Evolutionary conservation across 257 asterid species (phyloP).

Genomic region (Anisodus acutangulus): DNA sequence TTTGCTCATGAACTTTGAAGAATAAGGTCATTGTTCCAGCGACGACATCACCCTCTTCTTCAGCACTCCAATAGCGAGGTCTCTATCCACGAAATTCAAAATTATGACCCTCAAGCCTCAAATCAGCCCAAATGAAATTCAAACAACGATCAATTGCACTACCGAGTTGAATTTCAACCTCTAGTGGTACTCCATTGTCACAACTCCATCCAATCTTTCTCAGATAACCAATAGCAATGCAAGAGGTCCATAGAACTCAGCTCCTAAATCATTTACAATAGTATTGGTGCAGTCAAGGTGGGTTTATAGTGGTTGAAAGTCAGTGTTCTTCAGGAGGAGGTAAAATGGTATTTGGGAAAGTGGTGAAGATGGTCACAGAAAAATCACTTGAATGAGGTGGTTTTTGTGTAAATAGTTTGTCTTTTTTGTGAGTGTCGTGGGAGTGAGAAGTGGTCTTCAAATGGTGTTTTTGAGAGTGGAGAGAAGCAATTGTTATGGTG

Average conservation of each 20-base stretch:
- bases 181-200: neutral
- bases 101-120: neutral
- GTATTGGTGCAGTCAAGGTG: neutral
- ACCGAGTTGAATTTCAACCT: neutral
- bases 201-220: neutral
- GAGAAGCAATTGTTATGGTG: conserved; percentile 8
- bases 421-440: neutral
- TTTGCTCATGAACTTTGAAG: neutral
- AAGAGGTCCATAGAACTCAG: neutral
- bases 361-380: neutral
- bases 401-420: neutral
- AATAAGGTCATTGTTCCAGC: neutral
- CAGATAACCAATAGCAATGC: neutral
- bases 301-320: neutral
- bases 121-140: neutral
- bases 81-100: neutral
- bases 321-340: neutral
- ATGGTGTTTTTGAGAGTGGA: neutral
- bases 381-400: neutral
- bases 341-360: neutral
- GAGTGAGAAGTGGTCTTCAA: neutral
- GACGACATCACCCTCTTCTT: neutral
- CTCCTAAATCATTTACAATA: neutral
- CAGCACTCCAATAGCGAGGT: neutral
- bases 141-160: neutral